Base-by-base conservation (phyloP, 805 yeast genomes). In the Cephaloascus fragrans region DNA sequence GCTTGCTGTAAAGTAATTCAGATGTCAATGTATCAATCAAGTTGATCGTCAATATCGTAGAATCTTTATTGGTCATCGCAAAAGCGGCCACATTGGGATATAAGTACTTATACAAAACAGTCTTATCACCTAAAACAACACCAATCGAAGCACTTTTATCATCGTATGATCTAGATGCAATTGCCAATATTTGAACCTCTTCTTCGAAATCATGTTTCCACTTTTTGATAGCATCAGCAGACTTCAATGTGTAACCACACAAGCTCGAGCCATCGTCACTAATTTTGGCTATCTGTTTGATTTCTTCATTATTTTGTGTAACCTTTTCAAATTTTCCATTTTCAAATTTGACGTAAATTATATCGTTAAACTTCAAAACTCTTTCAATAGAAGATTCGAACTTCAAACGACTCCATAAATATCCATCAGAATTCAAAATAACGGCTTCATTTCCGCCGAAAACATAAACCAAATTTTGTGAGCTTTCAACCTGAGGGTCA, bases 101-200 rank as follows among this genome's bases (percentile, higher is more conserved):
- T 43, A 89, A 60, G 55, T 83, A 89, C 57, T 90, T 93, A 72
- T 89, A 87, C 32, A 87, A 59, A 1, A 86, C 90, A 1, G 80
- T 67, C 52, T 86, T 72, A 47, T 83, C 79, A 17, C 81, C 80
- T 20, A 83, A 59, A 0, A 83, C 74, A 19, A 74, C 69, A 6
- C 95, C 97, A 36, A 80, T 54, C 12, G 81, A 80, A 0, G 81
- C 77, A 10, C 53, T 48, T 16, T 64, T 71, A 12, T 56, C 58
- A 8, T 53, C 55, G 2, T 61, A 58, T 35, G 62, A 63, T 40
- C 75, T 66, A 2, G 55, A 33, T 0, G 67, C 61, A 26, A 63
- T 53, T 0, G 68, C 63, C 2, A 69, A 49, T 29, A 78, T 55
- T n/a, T 51, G 42, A 42, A 67, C 75, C 29, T 53, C 49, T 4